phyloP scores from a whole-genome alignment of 176 grass and related monocot species.

The Aegilops speltoides region DNA sequence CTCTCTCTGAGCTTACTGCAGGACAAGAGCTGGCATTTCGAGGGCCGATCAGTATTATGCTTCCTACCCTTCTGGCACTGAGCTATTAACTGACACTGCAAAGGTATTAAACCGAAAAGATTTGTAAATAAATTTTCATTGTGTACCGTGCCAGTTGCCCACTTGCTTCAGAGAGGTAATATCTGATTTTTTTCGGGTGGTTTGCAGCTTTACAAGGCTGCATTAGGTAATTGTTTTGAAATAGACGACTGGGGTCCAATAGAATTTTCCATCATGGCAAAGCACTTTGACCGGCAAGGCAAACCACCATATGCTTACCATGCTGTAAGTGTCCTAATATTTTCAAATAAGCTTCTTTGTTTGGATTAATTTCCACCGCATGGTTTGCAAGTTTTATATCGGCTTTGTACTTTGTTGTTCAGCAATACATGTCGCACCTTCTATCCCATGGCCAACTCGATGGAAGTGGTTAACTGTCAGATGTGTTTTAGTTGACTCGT shows the following conservation, averaged over 20 bases:
- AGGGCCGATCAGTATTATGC: slow-evolving; percentile 82
- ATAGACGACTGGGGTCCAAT: slow-evolving; percentile 89
- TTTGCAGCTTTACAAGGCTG: slow-evolving; percentile 85
- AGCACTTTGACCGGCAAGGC: slow-evolving; percentile 90
- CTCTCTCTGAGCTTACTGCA: slow-evolving; percentile 12
- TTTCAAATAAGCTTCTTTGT: neutral
- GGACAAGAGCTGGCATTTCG: slow-evolving; percentile 84
- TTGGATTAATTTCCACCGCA: neutral
- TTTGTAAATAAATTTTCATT: neutral
- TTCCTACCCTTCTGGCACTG: slow-evolving; percentile 74
- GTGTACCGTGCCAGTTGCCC: slow-evolving; percentile 4
- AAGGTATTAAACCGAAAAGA: slow-evolving; percentile 57
- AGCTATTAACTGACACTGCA: slow-evolving; percentile 78
- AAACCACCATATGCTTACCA: slow-evolving; percentile 93
- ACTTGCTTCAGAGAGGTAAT: neutral
- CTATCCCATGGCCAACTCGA: slow-evolving; percentile 77
- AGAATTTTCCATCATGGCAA: slow-evolving; percentile 88
- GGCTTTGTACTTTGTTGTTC: slow-evolving; percentile 16
- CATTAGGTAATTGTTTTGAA: slow-evolving; percentile 92
- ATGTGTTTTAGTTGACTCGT: neutral
- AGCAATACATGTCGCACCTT: slow-evolving; percentile 93
- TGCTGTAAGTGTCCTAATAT: slow-evolving; percentile 49
- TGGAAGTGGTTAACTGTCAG: slow-evolving; percentile 48
- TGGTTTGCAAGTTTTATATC: slow-evolving; percentile 14
- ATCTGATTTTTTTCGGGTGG: slow-evolving; percentile 18